Percentiles rank a stretch among this genome's conserved stretches.
These are phyloP conservation scores for Apiospora arundinis DNA, from an alignment of 2,329 filamentous ascomycete genomes.

Conservation along the genomic window DNA sequence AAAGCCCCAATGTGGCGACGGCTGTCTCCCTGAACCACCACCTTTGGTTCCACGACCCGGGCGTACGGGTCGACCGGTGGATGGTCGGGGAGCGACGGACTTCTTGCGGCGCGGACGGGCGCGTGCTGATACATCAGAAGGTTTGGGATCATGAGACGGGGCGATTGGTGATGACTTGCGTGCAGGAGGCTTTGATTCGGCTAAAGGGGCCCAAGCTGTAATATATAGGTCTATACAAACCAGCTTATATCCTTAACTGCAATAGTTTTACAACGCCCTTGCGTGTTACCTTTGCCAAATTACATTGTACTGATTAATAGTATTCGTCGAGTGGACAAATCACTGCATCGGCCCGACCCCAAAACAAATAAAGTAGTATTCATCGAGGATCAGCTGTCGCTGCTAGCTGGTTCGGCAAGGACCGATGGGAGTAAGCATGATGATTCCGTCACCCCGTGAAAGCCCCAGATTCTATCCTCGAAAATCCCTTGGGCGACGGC, in stretches of 20 bases:
- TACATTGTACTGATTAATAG: too few species aligned
- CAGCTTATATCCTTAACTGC: too few species aligned
- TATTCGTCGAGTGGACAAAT: too few species aligned
- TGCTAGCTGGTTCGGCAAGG: not conserved
- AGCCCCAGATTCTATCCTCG: too few species aligned
- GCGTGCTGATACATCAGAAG: conserved; percentile 15
- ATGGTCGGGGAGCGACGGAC: conserved; percentile 19
- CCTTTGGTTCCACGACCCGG: conserved; percentile 5
- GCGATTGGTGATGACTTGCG: conserved; percentile 1
- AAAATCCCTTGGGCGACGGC: too few species aligned
- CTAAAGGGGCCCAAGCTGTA: conserved; percentile 1
- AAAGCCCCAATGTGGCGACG: conserved; percentile 2
- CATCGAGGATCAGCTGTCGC: not conserved
- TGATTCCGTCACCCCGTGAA: not conserved
- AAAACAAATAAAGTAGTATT: not conserved
- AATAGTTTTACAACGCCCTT: too few species aligned
- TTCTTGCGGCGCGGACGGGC: conserved; percentile 10
- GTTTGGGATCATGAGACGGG: conserved; percentile 18
- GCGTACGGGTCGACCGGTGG: conserved; percentile 7
- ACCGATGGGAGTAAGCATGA: not conserved
- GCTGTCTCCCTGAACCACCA: not conserved
- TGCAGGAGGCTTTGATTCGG: conserved; percentile 17
- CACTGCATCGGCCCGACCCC: too few species aligned
- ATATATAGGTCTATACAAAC: too few species aligned
- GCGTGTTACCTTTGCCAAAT: too few species aligned